Conservation (phyloP, 305 asterid species). For the Fraxinus greggii region DNA sequence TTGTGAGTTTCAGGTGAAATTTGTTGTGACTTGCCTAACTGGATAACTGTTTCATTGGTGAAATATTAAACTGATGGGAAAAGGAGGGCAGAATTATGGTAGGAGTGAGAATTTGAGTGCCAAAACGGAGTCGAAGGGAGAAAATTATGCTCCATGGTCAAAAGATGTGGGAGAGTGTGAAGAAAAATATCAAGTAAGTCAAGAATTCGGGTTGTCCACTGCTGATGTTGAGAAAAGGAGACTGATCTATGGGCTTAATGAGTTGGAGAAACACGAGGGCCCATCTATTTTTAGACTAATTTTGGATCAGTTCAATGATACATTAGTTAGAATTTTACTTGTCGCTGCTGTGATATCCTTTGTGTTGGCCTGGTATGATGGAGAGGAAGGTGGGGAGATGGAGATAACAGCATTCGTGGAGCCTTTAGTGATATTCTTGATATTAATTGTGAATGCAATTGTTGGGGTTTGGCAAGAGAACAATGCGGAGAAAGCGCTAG, state of each 20-base stretch:
- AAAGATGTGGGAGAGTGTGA: conserved; percentile 73
- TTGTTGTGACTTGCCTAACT: not conserved
- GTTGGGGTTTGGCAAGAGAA: conserved; percentile 99
- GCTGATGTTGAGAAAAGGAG: conserved; percentile 64
- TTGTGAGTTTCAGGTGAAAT: not conserved
- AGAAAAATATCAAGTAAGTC: conserved; percentile 55
- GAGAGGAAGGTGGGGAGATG: conserved; percentile 95
- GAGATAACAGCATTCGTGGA: conserved; percentile 94
- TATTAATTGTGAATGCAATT: conserved; percentile 82
- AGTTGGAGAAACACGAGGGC: conserved; percentile 89
- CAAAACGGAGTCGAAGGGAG: conserved; percentile 28
- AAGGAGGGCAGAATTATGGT: conserved; percentile 66
- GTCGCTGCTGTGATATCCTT: conserved; percentile 87
- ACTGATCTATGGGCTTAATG: conserved; percentile 73
- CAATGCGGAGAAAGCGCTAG: conserved; percentile 94
- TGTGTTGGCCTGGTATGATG: conserved; percentile 88
- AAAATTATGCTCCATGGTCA: conserved; percentile 60
- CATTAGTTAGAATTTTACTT: conserved; percentile 76
- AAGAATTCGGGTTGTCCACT: conserved; percentile 51
- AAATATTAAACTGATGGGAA: conserved; percentile 57
- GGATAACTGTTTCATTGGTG: not conserved
- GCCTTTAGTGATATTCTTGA: conserved; percentile 84
- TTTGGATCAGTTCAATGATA: conserved; percentile 90
- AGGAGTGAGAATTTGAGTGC: conserved; percentile 38
- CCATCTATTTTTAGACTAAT: conserved; percentile 70